Conservation (phyloP, 805 yeast species). For the Kodamaea fukazawae region DNA sequence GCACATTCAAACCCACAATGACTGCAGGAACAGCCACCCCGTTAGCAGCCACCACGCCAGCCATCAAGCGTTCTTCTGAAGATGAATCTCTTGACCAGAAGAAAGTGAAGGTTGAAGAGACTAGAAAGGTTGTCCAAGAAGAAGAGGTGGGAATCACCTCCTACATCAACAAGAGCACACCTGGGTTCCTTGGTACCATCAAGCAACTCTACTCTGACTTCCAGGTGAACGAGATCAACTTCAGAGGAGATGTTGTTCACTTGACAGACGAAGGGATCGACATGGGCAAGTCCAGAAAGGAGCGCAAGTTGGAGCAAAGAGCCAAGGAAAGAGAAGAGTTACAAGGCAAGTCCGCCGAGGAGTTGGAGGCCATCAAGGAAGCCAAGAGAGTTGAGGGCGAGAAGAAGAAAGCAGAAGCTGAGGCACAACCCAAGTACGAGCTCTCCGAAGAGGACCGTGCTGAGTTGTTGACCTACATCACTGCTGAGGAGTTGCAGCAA, state of each 20-base stretch:
- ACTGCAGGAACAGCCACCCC: conserved; percentile 4
- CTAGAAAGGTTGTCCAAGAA: conserved; percentile 55
- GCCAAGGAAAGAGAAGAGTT: conserved; percentile 36
- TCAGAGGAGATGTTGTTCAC: conserved; percentile 68
- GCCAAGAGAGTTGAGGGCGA: conserved; percentile 17
- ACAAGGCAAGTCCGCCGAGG: conserved; percentile 33
- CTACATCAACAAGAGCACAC: conserved; percentile 46
- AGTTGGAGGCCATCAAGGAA: conserved; percentile 27
- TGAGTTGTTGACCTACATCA: conserved; percentile 52
- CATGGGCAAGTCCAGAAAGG: conserved; percentile 44
- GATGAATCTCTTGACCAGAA: conserved; percentile 9
- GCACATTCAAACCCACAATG: conserved; percentile 4
- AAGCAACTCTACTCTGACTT: conserved; percentile 93
- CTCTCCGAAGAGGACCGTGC: conserved; percentile 46
- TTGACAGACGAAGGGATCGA: conserved; percentile 71
- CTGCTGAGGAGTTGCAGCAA: conserved; percentile 56
- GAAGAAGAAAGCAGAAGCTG: conserved; percentile 19
- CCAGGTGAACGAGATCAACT: conserved; percentile 82
- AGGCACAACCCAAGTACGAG: conserved; percentile 33
- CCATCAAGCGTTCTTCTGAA: conserved; percentile 12
- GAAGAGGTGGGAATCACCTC: conserved; percentile 84
- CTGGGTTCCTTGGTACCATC: conserved; percentile 74
- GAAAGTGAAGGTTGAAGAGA: conserved; percentile 13
- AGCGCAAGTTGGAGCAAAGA: conserved; percentile 43
- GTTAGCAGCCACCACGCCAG: not conserved